Evolutionary conservation across 2,329 filamentous ascomycete species (phyloP), one percentile per base, ranked within the genome.

Genomic region (Beauveria varroae): DNA sequence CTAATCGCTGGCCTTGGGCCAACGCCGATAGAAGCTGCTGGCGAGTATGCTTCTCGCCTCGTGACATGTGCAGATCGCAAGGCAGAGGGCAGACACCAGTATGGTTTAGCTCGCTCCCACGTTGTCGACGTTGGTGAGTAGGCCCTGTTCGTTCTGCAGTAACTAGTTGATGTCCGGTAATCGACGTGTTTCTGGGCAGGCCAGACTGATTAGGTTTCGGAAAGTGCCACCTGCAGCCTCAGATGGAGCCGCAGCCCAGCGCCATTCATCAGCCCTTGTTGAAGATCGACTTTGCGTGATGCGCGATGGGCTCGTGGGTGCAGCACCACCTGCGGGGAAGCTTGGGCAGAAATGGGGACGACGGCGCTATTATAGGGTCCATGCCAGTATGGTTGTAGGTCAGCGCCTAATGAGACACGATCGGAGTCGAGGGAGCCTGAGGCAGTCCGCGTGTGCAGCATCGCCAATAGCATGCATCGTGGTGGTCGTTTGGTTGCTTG

Each of bases 261-360:
- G 40, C 57, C 57, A 34, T 60, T 44, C 57, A 60, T 52, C 57
- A 60, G 57, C 57, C 46, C 20, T 58, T 49, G 46, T 58, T 49
- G 46, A 30, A n/a, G 56, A 58, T 58, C 56, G 46, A 58, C 57
- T 60, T n/a, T 43, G 49, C 57, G 57, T 60, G 57, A 53, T 52
- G 57, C 40, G 49, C 40, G 40, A 60, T 53, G 57, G 49, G 40
- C 57, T 53, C 49, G 10, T 41, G 7, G 26, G 44, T 59, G 49
- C 49, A 50, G 30, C 37, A 52, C 44, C 37, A 37, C 47, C 24
- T 52, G 47, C 49, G 57, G 57, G 57, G 57, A 60, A 53, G 24
- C 46, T 51, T 51, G 56, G 56, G 56, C 47, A 58, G 56, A 58
- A 58, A 58, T 34, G 56, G 56, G 34, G 46, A 22, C 34, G 20